Conservation (phyloP, 495 filamentous ascomycete species). For the Aspergillus cavernicola region DNA sequence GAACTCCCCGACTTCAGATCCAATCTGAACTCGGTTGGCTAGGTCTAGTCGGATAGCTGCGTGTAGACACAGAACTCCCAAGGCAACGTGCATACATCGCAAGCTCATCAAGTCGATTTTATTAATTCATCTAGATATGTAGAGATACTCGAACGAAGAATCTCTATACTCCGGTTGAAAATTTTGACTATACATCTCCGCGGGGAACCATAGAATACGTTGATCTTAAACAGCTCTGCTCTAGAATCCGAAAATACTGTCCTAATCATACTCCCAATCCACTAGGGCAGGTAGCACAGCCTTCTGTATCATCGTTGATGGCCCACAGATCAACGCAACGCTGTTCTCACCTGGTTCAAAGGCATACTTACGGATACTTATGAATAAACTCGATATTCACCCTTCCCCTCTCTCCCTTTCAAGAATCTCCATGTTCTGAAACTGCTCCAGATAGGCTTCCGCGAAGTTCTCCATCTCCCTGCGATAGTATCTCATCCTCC, state of each 20-base stretch:
- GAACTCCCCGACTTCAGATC: too few species aligned
- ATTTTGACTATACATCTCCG: too few species aligned
- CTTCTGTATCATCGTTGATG: conserved; percentile 34
- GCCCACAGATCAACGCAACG: conserved; percentile 25
- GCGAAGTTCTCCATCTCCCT: conserved; percentile 36
- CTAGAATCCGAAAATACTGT: conserved; percentile 30
- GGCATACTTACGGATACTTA: conserved; percentile 3
- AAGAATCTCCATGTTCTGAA: conserved; percentile 27
- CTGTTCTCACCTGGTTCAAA: conserved; percentile 26
- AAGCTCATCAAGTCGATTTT: too few species aligned
- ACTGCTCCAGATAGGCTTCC: conserved; percentile 20
- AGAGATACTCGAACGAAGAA: too few species aligned
- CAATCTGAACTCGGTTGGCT: too few species aligned
- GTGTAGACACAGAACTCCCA: too few species aligned
- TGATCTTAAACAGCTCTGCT: too few species aligned
- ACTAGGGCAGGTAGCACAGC: conserved; percentile 28
- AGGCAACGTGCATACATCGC: too few species aligned
- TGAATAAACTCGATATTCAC: conserved; percentile 27
- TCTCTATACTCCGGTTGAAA: too few species aligned
- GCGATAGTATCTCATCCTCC: conserved; percentile 32
- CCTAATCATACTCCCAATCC: conserved; percentile 28
- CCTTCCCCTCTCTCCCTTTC: conserved; percentile 28
- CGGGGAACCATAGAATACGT: too few species aligned
- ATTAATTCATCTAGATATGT: too few species aligned
- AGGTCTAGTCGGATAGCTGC: too few species aligned